A percentile compares a stretch with the other conserved stretches of the same genome.
These are phyloP conservation scores for Pseudognaphalium luteoalbum DNA, from an alignment of 129 eudicot species.

Conservation along the genomic window DNA sequence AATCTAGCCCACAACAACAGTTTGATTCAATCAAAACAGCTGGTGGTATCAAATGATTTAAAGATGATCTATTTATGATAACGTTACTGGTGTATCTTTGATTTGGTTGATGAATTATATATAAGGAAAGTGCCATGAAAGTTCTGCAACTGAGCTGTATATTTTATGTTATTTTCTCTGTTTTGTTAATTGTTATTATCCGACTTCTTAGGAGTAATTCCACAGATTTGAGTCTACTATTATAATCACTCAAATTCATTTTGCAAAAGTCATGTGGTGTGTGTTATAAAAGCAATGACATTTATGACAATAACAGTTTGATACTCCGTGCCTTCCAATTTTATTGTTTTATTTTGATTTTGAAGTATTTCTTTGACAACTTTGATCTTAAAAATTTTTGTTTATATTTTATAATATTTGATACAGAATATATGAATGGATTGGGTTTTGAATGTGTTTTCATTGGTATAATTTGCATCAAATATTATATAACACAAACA, in stretches of 20 bases:
- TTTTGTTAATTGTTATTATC: background rate
- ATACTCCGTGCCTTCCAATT: too few species aligned
- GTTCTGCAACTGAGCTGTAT: conserved; percentile 33
- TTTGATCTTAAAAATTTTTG: too few species aligned
- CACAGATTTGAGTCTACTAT: background rate
- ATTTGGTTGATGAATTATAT: conserved; percentile 6
- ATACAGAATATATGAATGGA: too few species aligned
- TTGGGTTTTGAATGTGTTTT: too few species aligned
- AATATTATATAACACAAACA: too few species aligned
- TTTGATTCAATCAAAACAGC: conserved; percentile 35
- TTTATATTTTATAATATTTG: too few species aligned
- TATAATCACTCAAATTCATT: background rate
- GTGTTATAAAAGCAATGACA: background rate
- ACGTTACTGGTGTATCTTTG: conserved; percentile 24
- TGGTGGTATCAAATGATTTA: conserved; percentile 29
- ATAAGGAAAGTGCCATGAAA: conserved; percentile 44
- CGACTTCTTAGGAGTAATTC: background rate
- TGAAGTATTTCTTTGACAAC: too few species aligned
- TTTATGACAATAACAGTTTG: background rate
- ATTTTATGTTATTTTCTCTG: background rate
- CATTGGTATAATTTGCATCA: too few species aligned
- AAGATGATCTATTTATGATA: conserved; percentile 17
- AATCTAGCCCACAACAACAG: conserved; percentile 19
- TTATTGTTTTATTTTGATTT: too few species aligned
- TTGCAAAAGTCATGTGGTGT: background rate